phyloP scores from a whole-genome alignment of 148 eudicot species.

The Rhododendron griersonianum region DNA sequence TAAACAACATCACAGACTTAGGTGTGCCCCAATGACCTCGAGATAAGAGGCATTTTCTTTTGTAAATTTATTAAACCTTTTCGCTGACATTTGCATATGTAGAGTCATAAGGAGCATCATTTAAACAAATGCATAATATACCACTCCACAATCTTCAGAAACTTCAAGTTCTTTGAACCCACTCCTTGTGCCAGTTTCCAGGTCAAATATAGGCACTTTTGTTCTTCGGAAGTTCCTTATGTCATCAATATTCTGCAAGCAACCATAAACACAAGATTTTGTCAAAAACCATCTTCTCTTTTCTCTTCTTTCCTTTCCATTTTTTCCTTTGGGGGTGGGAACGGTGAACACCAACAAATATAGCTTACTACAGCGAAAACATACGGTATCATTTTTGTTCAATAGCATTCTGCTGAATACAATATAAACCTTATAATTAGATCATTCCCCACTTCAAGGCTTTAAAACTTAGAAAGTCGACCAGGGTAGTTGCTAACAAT shows the following conservation, averaged over 20 bases:
- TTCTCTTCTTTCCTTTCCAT: not conserved
- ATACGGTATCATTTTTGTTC: not conserved
- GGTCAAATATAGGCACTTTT: slow-evolving; percentile 76
- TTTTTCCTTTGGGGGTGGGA: not conserved
- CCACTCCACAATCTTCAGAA: slow-evolving; percentile 99
- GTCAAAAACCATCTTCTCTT: not conserved
- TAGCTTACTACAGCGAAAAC: not conserved
- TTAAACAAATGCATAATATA: slow-evolving; percentile 23
- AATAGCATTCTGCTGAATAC: not conserved
- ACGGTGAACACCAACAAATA: not conserved
- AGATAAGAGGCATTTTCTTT: not conserved
- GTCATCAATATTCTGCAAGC: slow-evolving; percentile 78
- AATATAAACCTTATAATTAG: not conserved
- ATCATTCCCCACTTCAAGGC: not conserved
- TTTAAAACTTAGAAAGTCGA: not conserved
- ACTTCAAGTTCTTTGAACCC: slow-evolving; percentile 84
- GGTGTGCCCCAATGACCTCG: not conserved
- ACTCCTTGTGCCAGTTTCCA: slow-evolving; percentile 82
- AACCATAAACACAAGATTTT: not conserved
- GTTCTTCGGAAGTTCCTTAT: slow-evolving; percentile 67
- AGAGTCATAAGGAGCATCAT: not conserved
- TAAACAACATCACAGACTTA: not conserved
- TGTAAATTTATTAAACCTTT: not conserved
- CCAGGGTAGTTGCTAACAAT: not conserved
- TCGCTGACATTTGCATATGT: not conserved